These are phyloP conservation scores for Andrographis paniculata DNA, from an alignment of 305 asterid genomes.

Conservation along the genomic window DNA sequence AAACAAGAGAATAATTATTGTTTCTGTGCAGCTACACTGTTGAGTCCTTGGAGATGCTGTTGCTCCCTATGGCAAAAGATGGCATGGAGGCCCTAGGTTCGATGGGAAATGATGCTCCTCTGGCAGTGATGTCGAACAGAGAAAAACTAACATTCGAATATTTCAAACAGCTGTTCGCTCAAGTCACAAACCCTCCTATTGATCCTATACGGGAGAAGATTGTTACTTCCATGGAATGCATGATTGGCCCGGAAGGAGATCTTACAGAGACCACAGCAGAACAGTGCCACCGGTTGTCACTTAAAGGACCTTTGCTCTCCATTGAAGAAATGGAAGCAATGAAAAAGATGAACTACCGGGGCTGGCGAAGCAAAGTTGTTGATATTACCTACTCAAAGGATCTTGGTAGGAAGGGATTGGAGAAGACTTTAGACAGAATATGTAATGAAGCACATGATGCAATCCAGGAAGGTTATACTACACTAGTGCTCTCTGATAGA, in stretches of 20 bases:
- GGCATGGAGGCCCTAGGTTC: constrained; percentile 98
- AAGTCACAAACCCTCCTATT: constrained; percentile 96
- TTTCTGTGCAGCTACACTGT: constrained; percentile 61
- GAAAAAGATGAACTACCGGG: constrained; percentile 87
- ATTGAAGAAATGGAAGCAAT: constrained; percentile 87
- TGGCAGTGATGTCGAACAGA: constrained; percentile 96
- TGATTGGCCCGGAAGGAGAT: constrained; percentile 99
- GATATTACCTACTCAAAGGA: constrained; percentile 77
- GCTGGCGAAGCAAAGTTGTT: constrained; percentile 90
- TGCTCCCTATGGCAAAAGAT: constrained; percentile 97
- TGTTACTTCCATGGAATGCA: constrained; percentile 94
- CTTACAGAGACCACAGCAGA: constrained; percentile 96
- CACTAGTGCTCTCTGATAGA: constrained; percentile 91
- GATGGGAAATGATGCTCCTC: constrained; percentile 98
- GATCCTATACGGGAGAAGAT: constrained; percentile 99
- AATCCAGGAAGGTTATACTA: constrained; percentile 80
- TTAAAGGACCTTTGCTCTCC: constrained; percentile 83
- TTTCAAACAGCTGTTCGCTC: constrained; percentile 99
- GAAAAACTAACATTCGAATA: constrained; percentile 93
- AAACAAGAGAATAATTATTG: constrained; percentile 14
- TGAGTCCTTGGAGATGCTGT: constrained; percentile 92
- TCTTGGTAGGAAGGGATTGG: constrained; percentile 77
- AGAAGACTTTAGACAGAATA: constrained; percentile 83
- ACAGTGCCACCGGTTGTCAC: constrained; percentile 92
- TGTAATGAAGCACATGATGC: constrained; percentile 86